These are phyloP conservation scores for Lepidium africanum DNA, from an alignment of 345 rosid genomes.

Conservation along the genomic window DNA sequence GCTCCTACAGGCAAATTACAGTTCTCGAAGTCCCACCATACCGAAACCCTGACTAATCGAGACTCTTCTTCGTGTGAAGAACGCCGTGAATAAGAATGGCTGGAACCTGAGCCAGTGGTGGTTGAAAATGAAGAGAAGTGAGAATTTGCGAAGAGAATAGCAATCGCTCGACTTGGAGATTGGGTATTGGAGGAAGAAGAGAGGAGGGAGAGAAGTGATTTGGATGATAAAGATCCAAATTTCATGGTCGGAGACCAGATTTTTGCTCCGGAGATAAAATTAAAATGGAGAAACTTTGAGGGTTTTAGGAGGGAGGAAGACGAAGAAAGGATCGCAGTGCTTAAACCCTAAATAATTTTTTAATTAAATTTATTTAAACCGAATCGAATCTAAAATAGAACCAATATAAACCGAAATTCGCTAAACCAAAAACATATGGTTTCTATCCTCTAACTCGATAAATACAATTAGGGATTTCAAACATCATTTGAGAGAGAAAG, in stretches of 20 bases:
- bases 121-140: slow-evolving; percentile 23
- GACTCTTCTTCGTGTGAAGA: slow-evolving; percentile 47
- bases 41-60: slow-evolving; percentile 59
- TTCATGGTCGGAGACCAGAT: slow-evolving; percentile 26
- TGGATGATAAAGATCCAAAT: slow-evolving; percentile 18
- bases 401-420: not conserved
- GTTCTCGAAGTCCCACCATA: slow-evolving; percentile 97
- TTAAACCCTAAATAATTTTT: slow-evolving; percentile 22
- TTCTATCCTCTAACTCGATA: not conserved
- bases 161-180: slow-evolving; percentile 12
- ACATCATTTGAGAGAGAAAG: not conserved
- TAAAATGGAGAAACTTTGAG: slow-evolving; percentile 3
- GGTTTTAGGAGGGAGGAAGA: slow-evolving; percentile 24
- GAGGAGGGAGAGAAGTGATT: slow-evolving; percentile 17
- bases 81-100: slow-evolving; percentile 17
- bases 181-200: slow-evolving; percentile 11
- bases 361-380: not conserved
- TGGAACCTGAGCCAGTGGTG: slow-evolving; percentile 8
- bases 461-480: slow-evolving; percentile 9
- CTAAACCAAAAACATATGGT: not conserved
- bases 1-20: slow-evolving; percentile 53
- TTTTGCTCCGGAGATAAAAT: not conserved
- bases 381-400: not conserved
- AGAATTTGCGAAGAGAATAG: slow-evolving; percentile 33
- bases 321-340: not conserved